These are phyloP conservation scores for Orobanche coerulescens DNA, from an alignment of 257 asterid species.

Conservation along the genomic window DNA sequence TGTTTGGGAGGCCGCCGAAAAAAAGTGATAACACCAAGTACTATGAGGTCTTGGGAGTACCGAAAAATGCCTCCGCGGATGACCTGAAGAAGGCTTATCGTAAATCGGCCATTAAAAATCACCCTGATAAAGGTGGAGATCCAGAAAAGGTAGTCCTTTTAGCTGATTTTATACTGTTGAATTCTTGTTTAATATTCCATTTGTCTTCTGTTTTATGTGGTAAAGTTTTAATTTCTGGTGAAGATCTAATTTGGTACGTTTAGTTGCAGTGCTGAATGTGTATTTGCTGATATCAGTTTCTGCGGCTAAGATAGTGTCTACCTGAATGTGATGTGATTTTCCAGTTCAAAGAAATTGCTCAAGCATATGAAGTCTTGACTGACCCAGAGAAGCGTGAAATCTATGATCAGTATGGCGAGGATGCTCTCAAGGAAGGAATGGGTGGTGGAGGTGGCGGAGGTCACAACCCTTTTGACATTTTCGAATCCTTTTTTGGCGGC, in stretches of 20 bases:
- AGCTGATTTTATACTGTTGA: neutral
- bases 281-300: neutral
- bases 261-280: neutral
- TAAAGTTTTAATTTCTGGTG: conserved; percentile 11
- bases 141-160: conserved; percentile 53
- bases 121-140: conserved; percentile 88
- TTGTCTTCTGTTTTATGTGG: neutral
- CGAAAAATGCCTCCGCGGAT: conserved; percentile 58
- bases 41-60: conserved; percentile 66
- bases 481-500: conserved; percentile 71
- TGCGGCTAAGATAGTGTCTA: neutral
- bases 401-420: conserved; percentile 90
- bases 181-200: neutral
- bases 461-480: conserved; percentile 78
- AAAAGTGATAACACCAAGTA: conserved; percentile 74
- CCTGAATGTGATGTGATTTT: neutral
- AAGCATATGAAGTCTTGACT: conserved; percentile 75
- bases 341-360: conserved; percentile 83
- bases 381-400: conserved; percentile 85
- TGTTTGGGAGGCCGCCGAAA: conserved; percentile 79
- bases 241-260: conserved; percentile 10
- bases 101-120: conserved; percentile 71
- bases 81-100: conserved; percentile 82
- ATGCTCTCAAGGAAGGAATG: conserved; percentile 92
- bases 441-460: conserved; percentile 65